Evolutionary conservation across 73 alveolate species (phyloP), one percentile per base, ranked within the genome.

Genomic region (Uronychia setigera): DNA sequence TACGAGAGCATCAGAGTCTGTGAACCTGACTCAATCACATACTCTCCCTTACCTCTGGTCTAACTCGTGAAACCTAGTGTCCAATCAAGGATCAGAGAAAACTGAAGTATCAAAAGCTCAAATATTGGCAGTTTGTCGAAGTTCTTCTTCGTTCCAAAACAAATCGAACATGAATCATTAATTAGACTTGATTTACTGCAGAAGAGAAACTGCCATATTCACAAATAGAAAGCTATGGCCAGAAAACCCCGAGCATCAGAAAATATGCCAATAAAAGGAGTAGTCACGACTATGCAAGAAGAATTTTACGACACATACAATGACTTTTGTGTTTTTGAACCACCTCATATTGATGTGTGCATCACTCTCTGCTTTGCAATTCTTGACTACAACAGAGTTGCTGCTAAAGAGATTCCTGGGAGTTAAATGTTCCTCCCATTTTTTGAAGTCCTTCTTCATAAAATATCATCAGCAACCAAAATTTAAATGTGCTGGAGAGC

Each of bases 11-110:
- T 86, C 28, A 27, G 92, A 31, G 82, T 86, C 13, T 67, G 85
- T 0, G 92, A 86, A 79, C 92, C 92, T 28, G 92, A 86, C 33
- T n/a, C 80, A 11, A 60, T 86, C 33, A 76, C 31, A n/a, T 80
- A 80, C 27, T 35, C 27, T 79, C 30, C 31, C 33, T 11, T 13
- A 27, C 92, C 92, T 5, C 35, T 86, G 29, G 74, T 86, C n/a
- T 60, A 86, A 34, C 67, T 86, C 28, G 78, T 79, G 26, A 77
- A 86, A 67, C 92, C 92, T 0, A 33, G 59, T 1, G 33, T 67
- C 1, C 1, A 1, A 19, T 86, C 92, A 58, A 57, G 88, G n/a
- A n/a, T n/a, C n/a, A n/a, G n/a, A n/a, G n/a, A n/a, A n/a, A n/a
- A n/a, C n/a, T 85, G 57, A 86, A 77, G 1, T 25, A 46, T 46